Percentiles rank a stretch among this genome's conserved stretches.
Conservation (phyloP, 2,329 filamentous ascomycete species). For the Metarhizium anisopliae region DNA sequence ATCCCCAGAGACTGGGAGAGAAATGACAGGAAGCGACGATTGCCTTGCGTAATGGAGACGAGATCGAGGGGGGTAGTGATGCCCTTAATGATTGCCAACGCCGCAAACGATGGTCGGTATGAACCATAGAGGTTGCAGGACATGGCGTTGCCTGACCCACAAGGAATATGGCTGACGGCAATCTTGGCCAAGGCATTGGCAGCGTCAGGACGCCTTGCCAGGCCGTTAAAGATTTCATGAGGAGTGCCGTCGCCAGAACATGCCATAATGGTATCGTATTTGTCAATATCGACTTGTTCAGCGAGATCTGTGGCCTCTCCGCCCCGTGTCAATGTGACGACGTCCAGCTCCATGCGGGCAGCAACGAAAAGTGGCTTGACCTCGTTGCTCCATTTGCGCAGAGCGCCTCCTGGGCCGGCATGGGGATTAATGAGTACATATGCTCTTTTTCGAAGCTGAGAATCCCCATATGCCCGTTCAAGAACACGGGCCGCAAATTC, state of each 20-base stretch:
- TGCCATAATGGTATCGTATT: conserved; percentile 76
- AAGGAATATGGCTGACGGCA: conserved; percentile 80
- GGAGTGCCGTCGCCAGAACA: conserved; percentile 89
- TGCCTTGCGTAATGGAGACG: conserved; percentile 77
- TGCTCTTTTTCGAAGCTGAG: conserved; percentile 64
- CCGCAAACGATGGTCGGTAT: conserved; percentile 62
- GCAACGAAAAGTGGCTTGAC: conserved; percentile 77
- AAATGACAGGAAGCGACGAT: conserved; percentile 70
- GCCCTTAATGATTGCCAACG: conserved; percentile 80
- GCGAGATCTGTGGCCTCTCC: conserved; percentile 76
- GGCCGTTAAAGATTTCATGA: conserved; percentile 90
- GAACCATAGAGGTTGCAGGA: conserved; percentile 84
- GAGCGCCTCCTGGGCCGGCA: conserved; percentile 70
- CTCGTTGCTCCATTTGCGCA: conserved; percentile 63
- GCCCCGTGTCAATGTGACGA: conserved; percentile 59
- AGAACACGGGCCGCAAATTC: conserved; percentile 60
- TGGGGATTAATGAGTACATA: conserved; percentile 89
- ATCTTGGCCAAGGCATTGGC: conserved; percentile 63
- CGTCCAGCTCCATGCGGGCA: conserved; percentile 67
- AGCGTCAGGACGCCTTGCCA: conserved; percentile 70
- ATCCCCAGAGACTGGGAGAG: conserved; percentile 85
- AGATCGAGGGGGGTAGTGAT: conserved; percentile 77
- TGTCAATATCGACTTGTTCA: conserved; percentile 64
- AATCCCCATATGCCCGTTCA: conserved; percentile 58
- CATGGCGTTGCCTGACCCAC: conserved; percentile 91